These are phyloP conservation scores for Anisodus acutangulus DNA, from an alignment of 257 asterid species.

Conservation along the genomic window DNA sequence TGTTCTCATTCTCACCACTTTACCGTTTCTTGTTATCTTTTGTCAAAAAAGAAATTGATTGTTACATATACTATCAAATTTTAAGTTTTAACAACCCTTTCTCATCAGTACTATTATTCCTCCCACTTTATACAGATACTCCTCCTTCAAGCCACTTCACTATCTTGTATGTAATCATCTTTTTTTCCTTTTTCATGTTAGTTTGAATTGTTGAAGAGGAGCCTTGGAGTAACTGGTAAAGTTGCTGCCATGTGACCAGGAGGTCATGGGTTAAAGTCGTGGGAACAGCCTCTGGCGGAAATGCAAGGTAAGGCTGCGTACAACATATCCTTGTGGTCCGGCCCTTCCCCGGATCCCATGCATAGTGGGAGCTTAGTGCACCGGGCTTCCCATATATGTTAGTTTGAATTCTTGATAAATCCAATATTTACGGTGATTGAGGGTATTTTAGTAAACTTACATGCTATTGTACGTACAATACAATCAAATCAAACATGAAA, in stretches of 20 bases:
- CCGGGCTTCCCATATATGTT: no score
- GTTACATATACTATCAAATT: not conserved
- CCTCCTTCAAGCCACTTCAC: not conserved
- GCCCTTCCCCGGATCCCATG: no score
- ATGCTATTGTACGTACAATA: not conserved
- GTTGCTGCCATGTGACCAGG: no score
- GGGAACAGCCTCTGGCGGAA: no score
- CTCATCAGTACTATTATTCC: not conserved
- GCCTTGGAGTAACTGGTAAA: no score
- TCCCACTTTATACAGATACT: not conserved
- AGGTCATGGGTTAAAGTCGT: no score
- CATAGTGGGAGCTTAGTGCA: not conserved
- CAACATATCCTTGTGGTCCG: no score
- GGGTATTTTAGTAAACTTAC: not conserved
- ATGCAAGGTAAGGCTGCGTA: no score
- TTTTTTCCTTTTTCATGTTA: not conserved
- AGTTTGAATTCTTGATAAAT: no score
- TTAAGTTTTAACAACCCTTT: not conserved
- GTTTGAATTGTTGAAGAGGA: not conserved
- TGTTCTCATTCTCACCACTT: constrained; percentile 3
- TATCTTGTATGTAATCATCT: not conserved
- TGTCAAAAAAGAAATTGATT: not conserved
- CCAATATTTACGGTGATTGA: not conserved
- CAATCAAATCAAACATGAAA: not conserved
- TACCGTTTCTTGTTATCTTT: not conserved